Percentiles rank a stretch among this genome's conserved stretches.
Conservation (phyloP, 1,139 yeast species). For the Geotrichum carabidarum region DNA sequence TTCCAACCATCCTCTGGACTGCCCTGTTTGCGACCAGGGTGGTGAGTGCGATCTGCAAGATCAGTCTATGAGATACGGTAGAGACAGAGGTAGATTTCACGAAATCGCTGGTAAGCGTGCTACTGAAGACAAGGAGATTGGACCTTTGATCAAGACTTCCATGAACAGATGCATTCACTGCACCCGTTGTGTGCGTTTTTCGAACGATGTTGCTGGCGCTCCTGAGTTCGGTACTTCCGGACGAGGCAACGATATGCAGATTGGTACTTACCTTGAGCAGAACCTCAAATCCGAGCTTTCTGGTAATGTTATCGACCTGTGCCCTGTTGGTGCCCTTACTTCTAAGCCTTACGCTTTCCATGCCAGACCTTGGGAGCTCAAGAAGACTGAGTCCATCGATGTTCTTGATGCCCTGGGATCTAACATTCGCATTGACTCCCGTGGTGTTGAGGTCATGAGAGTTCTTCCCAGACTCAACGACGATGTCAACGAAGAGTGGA, state of each 20-base stretch:
- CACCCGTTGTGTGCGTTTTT: slow-evolving; percentile 84
- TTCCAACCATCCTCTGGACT: slow-evolving; percentile 87
- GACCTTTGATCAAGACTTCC: slow-evolving; percentile 83
- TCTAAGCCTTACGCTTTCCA: slow-evolving; percentile 86
- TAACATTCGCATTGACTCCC: slow-evolving; percentile 75
- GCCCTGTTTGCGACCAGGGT: slow-evolving; percentile 93
- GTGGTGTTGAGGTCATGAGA: slow-evolving; percentile 87
- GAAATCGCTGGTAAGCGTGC: slow-evolving; percentile 86
- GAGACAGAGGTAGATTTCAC: slow-evolving; percentile 79
- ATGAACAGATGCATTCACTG: slow-evolving; percentile 94
- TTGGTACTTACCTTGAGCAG: slow-evolving; percentile 83
- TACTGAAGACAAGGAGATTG: slow-evolving; percentile 84
- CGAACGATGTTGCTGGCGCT: slow-evolving; percentile 90
- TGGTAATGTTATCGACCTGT: slow-evolving; percentile 81
- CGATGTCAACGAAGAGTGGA: slow-evolving; percentile 89
- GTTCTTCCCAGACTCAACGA: slow-evolving; percentile 82
- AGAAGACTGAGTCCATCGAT: slow-evolving; percentile 83
- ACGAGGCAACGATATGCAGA: slow-evolving; percentile 88
- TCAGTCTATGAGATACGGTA: slow-evolving; percentile 77
- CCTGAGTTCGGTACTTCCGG: slow-evolving; percentile 87
- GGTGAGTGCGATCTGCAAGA: slow-evolving; percentile 93
- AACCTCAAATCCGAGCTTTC: slow-evolving; percentile 81
- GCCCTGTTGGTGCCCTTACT: slow-evolving; percentile 91
- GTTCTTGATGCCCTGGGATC: slow-evolving; percentile 83
- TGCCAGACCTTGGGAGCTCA: slow-evolving; percentile 92